Base-by-base conservation (phyloP, 768 basidiomycete genomes). In the Russula lepida region DNA sequence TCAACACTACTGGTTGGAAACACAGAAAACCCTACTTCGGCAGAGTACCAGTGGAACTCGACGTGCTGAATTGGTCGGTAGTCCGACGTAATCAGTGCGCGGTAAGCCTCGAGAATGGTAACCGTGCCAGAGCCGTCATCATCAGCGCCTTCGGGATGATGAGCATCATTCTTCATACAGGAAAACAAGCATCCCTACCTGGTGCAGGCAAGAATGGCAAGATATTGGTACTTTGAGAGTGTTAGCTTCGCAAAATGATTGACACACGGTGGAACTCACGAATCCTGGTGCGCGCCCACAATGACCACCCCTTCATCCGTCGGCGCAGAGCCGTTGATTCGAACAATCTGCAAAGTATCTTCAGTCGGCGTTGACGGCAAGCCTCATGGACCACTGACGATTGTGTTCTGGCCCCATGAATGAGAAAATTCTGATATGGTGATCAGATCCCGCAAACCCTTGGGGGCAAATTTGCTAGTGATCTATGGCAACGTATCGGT, bases 21-120 rank as follows among this genome's bases (percentile, higher is more conserved):
- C 5, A 47, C 35, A 23, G 19, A 68, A 54, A n/a, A 33, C 67
- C 71, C 52, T 72, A 83, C 88, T 77, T 90, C 88, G 46, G 84
- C 88, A 54, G 88, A 85, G 69, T 89, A 92, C 89, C 88, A 90
- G 65, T 90, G 87, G 71, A 91, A 91, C 69, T 92, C 87, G 35
- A 91, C 77, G 6, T 83, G 75, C 47, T 81, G 80, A 60, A 77
- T 73, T 54, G 89, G 89, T 44, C 71, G 79, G 77, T 86, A 91
- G 69, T 84, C 81, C 39, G 85, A 79, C 28, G 80, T 78, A 65
- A 91, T 76, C 59, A 91, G 75, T 13, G 81, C 85, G 39, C 88
- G 81, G 70, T 88, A 89, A 19, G 86, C 78, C 74, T 90, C 89
- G 43, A 90, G 73, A 65, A 90, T 87, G n/a, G 84, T 85, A 57